phyloP scores from a whole-genome alignment of 768 basidiomycete genomes.

The Amanita exitialis region DNA sequence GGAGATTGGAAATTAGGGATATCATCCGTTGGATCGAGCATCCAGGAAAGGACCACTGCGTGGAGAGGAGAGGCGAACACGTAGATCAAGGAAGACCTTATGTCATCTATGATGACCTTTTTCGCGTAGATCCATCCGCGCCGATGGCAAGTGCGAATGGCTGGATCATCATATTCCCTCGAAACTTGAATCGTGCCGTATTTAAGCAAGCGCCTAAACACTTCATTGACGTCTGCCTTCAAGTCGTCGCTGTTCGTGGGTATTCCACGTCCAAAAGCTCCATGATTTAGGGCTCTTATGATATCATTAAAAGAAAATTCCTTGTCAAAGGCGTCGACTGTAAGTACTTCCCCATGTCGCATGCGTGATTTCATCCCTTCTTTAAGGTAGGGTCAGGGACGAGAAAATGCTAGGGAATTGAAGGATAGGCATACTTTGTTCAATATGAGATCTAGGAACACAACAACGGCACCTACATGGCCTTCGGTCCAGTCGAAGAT shows the following conservation, averaged over 20 bases:
- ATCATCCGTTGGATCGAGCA: neutral
- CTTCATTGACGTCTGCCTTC: neutral
- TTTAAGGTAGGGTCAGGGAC: neutral
- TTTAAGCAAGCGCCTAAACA: neutral
- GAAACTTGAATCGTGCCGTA: neutral
- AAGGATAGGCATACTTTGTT: neutral
- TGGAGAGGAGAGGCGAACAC: neutral
- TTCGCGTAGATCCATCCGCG: neutral
- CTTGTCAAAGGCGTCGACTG: neutral
- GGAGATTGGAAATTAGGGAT: neutral
- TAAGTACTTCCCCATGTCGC: neutral
- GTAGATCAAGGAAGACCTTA: no score
- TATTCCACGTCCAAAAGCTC: neutral
- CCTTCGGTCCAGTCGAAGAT: neutral
- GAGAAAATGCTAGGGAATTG: neutral
- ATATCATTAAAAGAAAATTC: neutral
- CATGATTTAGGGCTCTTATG: neutral
- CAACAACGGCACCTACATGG: neutral
- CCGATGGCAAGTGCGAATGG: neutral
- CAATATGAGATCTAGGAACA: neutral
- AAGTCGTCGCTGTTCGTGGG: neutral
- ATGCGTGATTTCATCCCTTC: neutral
- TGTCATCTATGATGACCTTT: no score
- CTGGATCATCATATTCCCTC: neutral
- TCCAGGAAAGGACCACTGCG: neutral